phyloP scores from a whole-genome alignment of 495 filamentous ascomycete genomes.

The Annulohypoxylon stygium region DNA sequence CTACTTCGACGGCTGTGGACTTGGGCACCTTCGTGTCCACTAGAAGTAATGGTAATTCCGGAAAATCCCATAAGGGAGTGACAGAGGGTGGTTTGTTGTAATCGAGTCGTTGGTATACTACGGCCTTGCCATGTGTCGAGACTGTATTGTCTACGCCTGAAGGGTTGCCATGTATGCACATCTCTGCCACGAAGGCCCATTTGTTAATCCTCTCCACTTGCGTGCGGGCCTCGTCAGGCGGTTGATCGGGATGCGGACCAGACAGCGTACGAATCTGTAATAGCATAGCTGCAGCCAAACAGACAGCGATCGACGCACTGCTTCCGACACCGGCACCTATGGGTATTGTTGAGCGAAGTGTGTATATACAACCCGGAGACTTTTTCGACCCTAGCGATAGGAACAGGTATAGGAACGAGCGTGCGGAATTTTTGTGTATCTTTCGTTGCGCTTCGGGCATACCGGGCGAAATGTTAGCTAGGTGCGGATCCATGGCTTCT shows the following conservation, averaged over 20 bases:
- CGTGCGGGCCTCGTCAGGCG: constrained; percentile 78
- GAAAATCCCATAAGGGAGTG: constrained; percentile 84
- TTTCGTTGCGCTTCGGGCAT: constrained; percentile 76
- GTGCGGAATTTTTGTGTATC: constrained; percentile 82
- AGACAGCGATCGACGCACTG: constrained; percentile 92
- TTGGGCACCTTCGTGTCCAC: constrained; percentile 88
- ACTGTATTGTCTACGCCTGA: constrained; percentile 99
- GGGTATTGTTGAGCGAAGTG: constrained; percentile 92
- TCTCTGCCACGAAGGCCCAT: constrained; percentile 97
- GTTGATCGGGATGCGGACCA: constrained; percentile 91
- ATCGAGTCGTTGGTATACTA: constrained; percentile 85
- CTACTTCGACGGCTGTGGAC: constrained; percentile 85
- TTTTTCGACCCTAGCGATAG: constrained; percentile 83
- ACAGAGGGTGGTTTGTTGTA: constrained; percentile 82
- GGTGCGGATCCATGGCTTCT: constrained; percentile 80
- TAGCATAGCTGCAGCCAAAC: constrained; percentile 86
- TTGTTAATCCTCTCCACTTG: constrained; percentile 95
- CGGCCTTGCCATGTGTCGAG: constrained; percentile 88
- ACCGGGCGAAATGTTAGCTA: constrained; percentile 74
- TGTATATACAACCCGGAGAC: constrained; percentile 86
- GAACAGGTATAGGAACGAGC: constrained; percentile 92
- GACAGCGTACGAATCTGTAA: constrained; percentile 88
- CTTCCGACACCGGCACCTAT: constrained; percentile 92
- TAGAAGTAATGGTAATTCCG: constrained; percentile 87
- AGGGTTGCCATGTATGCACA: constrained; percentile 96